phyloP scores from a whole-genome alignment of 225 moss, liverwort and hornwort genomes.

The Thuidium tamariscinum region DNA sequence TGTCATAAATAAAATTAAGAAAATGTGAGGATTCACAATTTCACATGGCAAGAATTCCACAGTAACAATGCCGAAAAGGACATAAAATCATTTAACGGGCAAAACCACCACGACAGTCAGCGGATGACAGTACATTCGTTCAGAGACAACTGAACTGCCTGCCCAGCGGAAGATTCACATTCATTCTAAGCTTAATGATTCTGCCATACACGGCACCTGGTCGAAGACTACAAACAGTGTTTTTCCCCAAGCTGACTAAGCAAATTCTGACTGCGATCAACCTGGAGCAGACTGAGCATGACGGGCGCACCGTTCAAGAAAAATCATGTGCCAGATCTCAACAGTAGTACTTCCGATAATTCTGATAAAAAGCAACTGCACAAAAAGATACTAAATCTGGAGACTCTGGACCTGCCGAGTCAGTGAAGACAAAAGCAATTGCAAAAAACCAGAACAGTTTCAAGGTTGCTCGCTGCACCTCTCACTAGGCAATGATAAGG shows the following conservation, averaged over 20 bases:
- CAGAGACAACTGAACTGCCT: not conserved
- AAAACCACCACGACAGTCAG: not conserved
- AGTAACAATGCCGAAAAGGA: no score
- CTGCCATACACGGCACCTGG: not conserved
- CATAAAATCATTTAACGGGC: not conserved
- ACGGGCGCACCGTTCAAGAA: not conserved
- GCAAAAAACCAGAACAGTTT: not conserved
- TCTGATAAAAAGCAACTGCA: no score
- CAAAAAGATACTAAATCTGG: not conserved
- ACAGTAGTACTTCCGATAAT: not conserved
- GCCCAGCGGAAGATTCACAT: not conserved
- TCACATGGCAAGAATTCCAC: not conserved
- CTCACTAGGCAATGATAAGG: not conserved
- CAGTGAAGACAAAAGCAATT: not conserved
- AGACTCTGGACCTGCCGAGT: not conserved
- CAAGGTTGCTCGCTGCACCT: not conserved
- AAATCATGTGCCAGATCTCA: not conserved
- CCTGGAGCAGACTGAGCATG: not conserved
- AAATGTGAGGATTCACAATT: no score
- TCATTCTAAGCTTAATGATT: not conserved
- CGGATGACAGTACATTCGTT: not conserved
- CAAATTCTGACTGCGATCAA: not conserved
- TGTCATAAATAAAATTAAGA: not conserved
- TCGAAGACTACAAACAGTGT: not conserved
- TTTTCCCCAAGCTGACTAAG: conserved; percentile 16